Base-by-base conservation (phyloP, 2,329 filamentous ascomycete genomes). In the Mycosphaerelloides madeirae region DNA sequence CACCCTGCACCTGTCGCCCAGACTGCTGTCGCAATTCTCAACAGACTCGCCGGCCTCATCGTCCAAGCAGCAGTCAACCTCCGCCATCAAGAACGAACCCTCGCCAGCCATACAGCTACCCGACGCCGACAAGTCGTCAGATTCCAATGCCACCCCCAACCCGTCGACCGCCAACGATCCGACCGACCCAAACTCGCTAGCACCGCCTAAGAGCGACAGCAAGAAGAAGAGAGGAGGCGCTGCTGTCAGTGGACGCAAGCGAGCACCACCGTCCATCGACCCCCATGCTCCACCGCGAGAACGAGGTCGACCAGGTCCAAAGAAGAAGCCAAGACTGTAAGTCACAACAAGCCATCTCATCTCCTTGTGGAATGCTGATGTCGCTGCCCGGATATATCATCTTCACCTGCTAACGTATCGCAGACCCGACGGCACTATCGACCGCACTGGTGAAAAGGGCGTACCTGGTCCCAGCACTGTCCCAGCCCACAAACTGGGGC, bases 271-370 rank as follows among this genome's bases (percentile, higher is more conserved):
- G 4, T 57, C 58, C 29, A 63, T 71, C 60, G 86, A 90, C 52
- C 60, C 60, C 14, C 58, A 60, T 40, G 58, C 55, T 12, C 57
- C 58, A 7, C 55, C 55, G 42, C 50, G 55, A 20, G 61, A 64
- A 45, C 43, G 59, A 64, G 85, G 85, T 63, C 94, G 95, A 72
- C 91, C 93, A 6, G 91, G 91, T 6, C 91, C 91, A 0, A 97
- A 96, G 79, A 95, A 96, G 80, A 95, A 94, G 73, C 83, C 86
- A 54, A 83, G 85, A 76, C 71, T 95, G 91, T 96, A 84, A 72
- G 89, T 84, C 43, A 12, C 29, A 14, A 29, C 37, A 28, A 25
- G 14, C 16, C 28, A 13, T 6, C 22, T 5, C 22, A 25, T 36
- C 22, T 25, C 22, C 22, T 38, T 14, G 14, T 34, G 22, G 9